phyloP scores from a whole-genome alignment of 805 yeast genomes.

The Sungouiozyma intestinalis region DNA sequence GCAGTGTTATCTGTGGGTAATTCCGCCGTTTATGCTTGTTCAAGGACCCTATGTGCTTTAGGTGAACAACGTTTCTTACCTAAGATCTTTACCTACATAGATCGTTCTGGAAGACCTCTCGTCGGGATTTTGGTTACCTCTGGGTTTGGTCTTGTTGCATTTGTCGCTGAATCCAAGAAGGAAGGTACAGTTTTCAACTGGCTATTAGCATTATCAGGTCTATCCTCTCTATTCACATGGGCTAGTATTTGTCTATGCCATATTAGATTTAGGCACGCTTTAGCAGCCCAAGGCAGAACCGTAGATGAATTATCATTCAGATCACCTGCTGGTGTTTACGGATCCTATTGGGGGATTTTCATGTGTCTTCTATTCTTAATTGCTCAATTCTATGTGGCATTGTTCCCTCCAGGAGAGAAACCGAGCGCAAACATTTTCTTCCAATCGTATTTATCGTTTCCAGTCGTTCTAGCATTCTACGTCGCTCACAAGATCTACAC shows the following conservation, averaged over 20 bases:
- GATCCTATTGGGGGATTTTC: slow-evolving; percentile 51
- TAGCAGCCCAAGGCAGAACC: slow-evolving; percentile 53
- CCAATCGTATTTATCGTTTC: slow-evolving; percentile 52
- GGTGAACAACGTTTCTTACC: slow-evolving; percentile 60
- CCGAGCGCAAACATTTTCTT: slow-evolving; percentile 54
- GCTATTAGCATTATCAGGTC: slow-evolving; percentile 55
- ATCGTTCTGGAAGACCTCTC: slow-evolving; percentile 58
- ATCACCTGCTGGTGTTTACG: slow-evolving; percentile 58
- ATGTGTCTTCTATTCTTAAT: slow-evolving; percentile 51
- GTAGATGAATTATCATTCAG: slow-evolving; percentile 40
- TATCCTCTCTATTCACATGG: slow-evolving; percentile 57
- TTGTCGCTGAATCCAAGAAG: slow-evolving; percentile 43
- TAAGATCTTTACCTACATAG: slow-evolving; percentile 46
- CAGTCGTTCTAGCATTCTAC: slow-evolving; percentile 49
- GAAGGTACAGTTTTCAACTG: slow-evolving; percentile 51
- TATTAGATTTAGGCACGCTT: slow-evolving; percentile 53
- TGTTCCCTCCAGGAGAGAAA: slow-evolving; percentile 50
- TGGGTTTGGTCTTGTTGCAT: slow-evolving; percentile 46
- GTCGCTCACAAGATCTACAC: slow-evolving; percentile 48
- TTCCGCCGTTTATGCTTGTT: slow-evolving; percentile 58
- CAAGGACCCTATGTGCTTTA: slow-evolving; percentile 54
- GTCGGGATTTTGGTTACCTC: slow-evolving; percentile 43
- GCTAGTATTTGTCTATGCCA: slow-evolving; percentile 49
- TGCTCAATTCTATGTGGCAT: slow-evolving; percentile 77
- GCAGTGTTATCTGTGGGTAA: slow-evolving; percentile 40